phyloP scores from a whole-genome alignment of 768 basidiomycete species.

The Lentinula raphanica region DNA sequence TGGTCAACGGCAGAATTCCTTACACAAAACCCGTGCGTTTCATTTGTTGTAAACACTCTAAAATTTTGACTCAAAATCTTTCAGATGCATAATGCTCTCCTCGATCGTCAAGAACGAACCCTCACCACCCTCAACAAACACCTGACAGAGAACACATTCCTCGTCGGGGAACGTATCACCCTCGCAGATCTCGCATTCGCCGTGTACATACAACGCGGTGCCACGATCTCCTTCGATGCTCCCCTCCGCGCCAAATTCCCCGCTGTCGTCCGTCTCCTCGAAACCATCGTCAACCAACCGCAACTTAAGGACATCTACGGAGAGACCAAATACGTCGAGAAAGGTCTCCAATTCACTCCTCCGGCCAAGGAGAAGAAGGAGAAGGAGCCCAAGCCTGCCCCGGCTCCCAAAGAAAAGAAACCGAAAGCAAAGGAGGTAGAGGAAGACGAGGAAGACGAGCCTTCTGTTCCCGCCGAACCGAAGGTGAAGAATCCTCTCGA shows the following conservation, averaged over 20 bases:
- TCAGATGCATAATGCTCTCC: slow-evolving; percentile 55
- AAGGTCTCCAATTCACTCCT: slow-evolving; percentile 62
- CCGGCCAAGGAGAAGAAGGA: slow-evolving; percentile 74
- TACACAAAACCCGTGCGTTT: slow-evolving; percentile 79
- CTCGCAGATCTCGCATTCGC: slow-evolving; percentile 82
- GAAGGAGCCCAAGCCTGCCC: slow-evolving; percentile 46
- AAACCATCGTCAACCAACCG: slow-evolving; percentile 86
- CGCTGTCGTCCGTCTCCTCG: slow-evolving; percentile 77
- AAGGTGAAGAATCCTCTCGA: slow-evolving; percentile 95
- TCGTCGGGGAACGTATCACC: slow-evolving; percentile 92
- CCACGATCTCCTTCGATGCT: slow-evolving; percentile 59
- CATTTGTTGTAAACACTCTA: not conserved
- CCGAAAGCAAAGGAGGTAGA: slow-evolving; percentile 50
- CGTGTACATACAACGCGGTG: slow-evolving; percentile 47
- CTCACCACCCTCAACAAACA: slow-evolving; percentile 68
- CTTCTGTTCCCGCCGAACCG: slow-evolving; percentile 70
- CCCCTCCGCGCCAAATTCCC: slow-evolving; percentile 59
- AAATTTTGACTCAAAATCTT: not conserved
- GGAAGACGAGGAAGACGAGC: slow-evolving; percentile 75
- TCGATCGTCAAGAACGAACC: slow-evolving; percentile 50
- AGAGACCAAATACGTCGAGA: slow-evolving; percentile 57
- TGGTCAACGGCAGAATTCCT: slow-evolving; percentile 48
- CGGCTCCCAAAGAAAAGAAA: slow-evolving; percentile 41
- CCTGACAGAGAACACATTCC: slow-evolving; percentile 77
- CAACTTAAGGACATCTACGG: slow-evolving; percentile 65